Conservation (phyloP, 164 flowering plant genomes). For the Magnolia kwangsiensis region DNA sequence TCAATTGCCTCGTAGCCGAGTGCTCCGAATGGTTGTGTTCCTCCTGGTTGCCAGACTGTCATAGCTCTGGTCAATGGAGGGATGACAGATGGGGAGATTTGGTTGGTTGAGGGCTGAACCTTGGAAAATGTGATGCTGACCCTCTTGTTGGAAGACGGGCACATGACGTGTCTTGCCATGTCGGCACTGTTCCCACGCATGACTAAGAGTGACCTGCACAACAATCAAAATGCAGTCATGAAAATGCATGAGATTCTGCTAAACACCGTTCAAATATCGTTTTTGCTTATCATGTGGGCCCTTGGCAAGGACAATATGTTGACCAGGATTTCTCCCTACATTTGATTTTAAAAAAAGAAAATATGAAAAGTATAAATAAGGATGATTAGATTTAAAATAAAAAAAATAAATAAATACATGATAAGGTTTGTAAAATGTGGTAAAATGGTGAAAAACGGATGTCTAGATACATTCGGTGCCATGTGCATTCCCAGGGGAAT, state of each 20-base stretch:
- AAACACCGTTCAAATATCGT: too few relatives aligned
- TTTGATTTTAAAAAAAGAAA: too few relatives aligned
- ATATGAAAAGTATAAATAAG: too few relatives aligned
- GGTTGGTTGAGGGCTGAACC: constrained; percentile 48
- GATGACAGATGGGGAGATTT: constrained; percentile 22
- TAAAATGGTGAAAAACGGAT: neutral
- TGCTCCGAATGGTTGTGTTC: constrained; percentile 31
- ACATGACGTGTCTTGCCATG: constrained; percentile 79
- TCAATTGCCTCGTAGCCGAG: constrained; percentile 35
- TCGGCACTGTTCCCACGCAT: constrained; percentile 92
- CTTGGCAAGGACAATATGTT: too few relatives aligned
- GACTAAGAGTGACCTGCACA: constrained; percentile 75
- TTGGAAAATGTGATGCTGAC: constrained; percentile 74
- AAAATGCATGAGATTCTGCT: neutral
- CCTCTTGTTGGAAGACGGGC: constrained; percentile 68
- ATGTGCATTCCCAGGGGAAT: too few relatives aligned
- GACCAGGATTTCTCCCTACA: too few relatives aligned
- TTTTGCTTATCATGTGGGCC: too few relatives aligned
- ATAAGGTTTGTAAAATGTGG: neutral
- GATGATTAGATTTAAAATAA: neutral
- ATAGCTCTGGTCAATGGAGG: constrained; percentile 44
- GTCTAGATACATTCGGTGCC: neutral
- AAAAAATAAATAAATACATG: too few relatives aligned
- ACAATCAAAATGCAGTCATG: neutral
- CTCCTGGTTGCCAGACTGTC: constrained; percentile 64